phyloP scores from a whole-genome alignment of 2,329 filamentous ascomycete genomes.

The Fonsecaea multimorphosa region DNA sequence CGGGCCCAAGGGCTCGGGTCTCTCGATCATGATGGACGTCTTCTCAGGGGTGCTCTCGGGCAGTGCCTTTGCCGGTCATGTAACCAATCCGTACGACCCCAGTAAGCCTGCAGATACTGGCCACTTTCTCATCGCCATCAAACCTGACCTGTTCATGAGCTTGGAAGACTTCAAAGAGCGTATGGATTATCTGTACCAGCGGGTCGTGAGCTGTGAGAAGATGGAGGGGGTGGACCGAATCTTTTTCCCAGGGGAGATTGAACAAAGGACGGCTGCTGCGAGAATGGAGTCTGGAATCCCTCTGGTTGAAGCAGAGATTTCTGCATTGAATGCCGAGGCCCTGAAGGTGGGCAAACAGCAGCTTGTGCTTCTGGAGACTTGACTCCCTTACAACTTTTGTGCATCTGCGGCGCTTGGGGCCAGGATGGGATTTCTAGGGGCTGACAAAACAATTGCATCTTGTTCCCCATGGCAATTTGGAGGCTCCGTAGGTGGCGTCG shows the following conservation, averaged over 20 bases:
- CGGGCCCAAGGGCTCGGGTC: slow-evolving; percentile 77
- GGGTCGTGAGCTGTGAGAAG: slow-evolving; percentile 60
- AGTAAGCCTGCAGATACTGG: slow-evolving; percentile 72
- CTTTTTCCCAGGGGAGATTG: slow-evolving; percentile 65
- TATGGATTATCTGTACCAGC: slow-evolving; percentile 64
- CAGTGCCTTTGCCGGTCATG: slow-evolving; percentile 77
- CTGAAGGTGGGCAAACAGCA: slow-evolving; percentile 47
- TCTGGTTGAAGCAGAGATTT: slow-evolving; percentile 56
- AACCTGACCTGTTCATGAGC: slow-evolving; percentile 75
- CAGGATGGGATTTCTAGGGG: slow-evolving; percentile 9
- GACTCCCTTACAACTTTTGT: not conserved
- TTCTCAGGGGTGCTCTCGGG: slow-evolving; percentile 80
- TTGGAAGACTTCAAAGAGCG: slow-evolving; percentile 69
- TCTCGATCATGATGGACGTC: slow-evolving; percentile 87
- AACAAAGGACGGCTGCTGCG: slow-evolving; percentile 56
- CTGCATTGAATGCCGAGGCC: slow-evolving; percentile 59
- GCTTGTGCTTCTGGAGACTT: not conserved
- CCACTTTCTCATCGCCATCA: slow-evolving; percentile 74
- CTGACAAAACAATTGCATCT: slow-evolving; percentile 11
- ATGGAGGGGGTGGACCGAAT: slow-evolving; percentile 62
- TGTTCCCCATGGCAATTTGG: slow-evolving; percentile 19
- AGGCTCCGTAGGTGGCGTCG: not conserved
- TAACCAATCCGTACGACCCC: slow-evolving; percentile 77
- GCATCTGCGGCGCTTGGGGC: not conserved
- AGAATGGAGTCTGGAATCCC: slow-evolving; percentile 54